Percentiles rank a stretch among this genome's conserved stretches.
These are phyloP conservation scores for Alternaria triticimaculans DNA, from an alignment of 2,329 filamentous ascomycete genomes.

Conservation along the genomic window DNA sequence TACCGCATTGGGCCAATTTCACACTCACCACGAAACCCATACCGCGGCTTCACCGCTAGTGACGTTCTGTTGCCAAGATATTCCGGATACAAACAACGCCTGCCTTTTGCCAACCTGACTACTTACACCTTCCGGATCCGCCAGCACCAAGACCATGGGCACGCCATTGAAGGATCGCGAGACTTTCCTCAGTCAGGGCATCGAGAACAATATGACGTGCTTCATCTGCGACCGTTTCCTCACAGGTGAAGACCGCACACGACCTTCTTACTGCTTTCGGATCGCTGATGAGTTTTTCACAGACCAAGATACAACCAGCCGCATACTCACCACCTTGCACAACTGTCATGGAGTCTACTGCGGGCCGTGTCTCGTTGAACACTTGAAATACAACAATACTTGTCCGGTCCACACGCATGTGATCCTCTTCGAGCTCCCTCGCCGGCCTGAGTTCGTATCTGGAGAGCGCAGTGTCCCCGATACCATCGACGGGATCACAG, in stretches of 20 bases:
- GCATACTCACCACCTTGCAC: too few species aligned
- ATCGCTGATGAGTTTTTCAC: not conserved
- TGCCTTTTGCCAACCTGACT: not conserved
- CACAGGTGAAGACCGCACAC: not conserved
- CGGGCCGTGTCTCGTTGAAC: accelerated
- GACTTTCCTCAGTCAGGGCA: not conserved
- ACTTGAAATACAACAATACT: not conserved
- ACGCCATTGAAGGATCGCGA: not conserved
- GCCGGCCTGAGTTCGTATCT: not conserved
- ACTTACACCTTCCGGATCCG: not conserved
- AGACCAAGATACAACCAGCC: not conserved
- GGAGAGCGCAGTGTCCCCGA: not conserved
- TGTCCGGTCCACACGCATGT: not conserved
- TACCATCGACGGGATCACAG: not conserved
- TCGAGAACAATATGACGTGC: not conserved
- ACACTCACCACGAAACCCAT: not conserved
- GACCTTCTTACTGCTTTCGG: not conserved
- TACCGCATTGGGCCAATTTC: not conserved
- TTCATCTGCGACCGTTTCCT: not conserved
- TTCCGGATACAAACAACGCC: not conserved
- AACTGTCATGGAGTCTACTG: not conserved
- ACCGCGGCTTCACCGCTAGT: not conserved
- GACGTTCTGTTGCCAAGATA: not conserved
- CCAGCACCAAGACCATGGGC: not conserved
- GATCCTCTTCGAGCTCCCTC: not conserved